Base-by-base conservation (phyloP, 2,329 filamentous ascomycete species). In the Albifimbria verrucaria region DNA sequence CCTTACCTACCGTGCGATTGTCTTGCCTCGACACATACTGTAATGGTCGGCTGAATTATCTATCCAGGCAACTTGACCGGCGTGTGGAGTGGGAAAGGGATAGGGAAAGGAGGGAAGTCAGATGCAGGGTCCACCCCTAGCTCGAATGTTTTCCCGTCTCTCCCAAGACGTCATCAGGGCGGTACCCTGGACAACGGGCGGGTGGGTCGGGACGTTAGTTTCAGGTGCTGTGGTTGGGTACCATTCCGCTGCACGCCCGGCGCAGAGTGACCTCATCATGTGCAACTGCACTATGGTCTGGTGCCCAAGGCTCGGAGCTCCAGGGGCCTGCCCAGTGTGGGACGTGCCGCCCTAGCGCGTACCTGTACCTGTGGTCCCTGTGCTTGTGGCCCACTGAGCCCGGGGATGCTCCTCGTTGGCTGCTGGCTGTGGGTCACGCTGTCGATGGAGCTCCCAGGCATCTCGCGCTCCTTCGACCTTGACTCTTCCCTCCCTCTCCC, bases 71-170 rank as follows among this genome's bases (percentile, higher is more conserved):
- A 12, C 12, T 12, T 39, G 32, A 12, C 32, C 12, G 18, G 32
- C 32, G 15, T 39, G 12, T n/a, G 15, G 32, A 39, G 18, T 39
- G 15, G 15, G 15, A 6, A n/a, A n/a, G 32, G 32, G 15, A n/a
- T 39, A n/a, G 15, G 32, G 5, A 15, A n/a, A 39, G 32, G 32
- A 39, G 32, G 15, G 32, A 39, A 15, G 32, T 17, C 4, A 39
- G 44, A 25, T 47, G 44, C 44, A 47, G 44, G 44, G 44, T 23
- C 44, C 44, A 47, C 44, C 42, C 5, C 22, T 17, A 39, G n/a
- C n/a, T 43, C n/a, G 10, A 15, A 9, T 10, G 18, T 43, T 43
- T 43, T 43, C 22, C 41, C 41, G 41, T 11, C 41, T 15, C 41
- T 15, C 41, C 11, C 41, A 12, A 39, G 32, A 39, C 32, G 32